Percentiles rank a stretch among this genome's conserved stretches.
These are phyloP conservation scores for Thelephora aurantiotincta DNA, from an alignment of 768 basidiomycete genomes.

Conservation along the genomic window DNA sequence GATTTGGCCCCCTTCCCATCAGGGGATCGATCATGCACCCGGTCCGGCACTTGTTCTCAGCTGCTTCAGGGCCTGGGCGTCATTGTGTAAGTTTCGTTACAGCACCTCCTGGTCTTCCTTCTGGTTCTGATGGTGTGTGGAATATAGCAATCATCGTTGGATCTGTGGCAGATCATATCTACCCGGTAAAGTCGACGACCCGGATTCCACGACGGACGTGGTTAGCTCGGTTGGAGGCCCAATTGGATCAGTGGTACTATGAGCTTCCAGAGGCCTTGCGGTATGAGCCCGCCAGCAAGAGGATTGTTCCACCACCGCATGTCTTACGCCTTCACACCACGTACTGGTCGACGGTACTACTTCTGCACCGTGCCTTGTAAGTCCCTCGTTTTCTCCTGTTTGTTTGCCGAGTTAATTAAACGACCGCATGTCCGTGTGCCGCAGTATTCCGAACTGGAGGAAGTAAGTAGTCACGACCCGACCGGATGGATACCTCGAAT, in stretches of 20 bases:
- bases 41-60: conserved; percentile 34
- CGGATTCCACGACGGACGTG: conserved; percentile 31
- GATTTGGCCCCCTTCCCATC: conserved; percentile 35
- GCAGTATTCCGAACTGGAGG: conserved; percentile 61
- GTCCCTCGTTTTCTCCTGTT: conserved; percentile 15
- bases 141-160: conserved; percentile 51
- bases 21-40: conserved; percentile 29
- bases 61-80: conserved; percentile 40
- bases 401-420: conserved; percentile 1
- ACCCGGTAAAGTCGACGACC: conserved; percentile 46
- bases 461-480: conserved; percentile 25
- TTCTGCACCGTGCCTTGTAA: conserved; percentile 71
- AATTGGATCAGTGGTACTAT: conserved; percentile 64
- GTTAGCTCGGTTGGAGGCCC: conserved; percentile 43
- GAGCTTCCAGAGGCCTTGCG: conserved; percentile 49
- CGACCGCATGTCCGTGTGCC: conserved; percentile 6
- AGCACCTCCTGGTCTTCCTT: background rate
- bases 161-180: conserved; percentile 49
- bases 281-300: conserved; percentile 41
- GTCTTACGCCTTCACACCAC: conserved; percentile 57
- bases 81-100: conserved; percentile 34
- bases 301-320: conserved; percentile 43
- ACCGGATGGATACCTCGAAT: conserved; percentile 1
- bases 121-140: background rate
- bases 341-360: conserved; percentile 63